Evolutionary conservation across 192 early-diverging fungal species (phyloP), one percentile per base, ranked within the genome.

Genomic region (Linnemannia exigua): DNA sequence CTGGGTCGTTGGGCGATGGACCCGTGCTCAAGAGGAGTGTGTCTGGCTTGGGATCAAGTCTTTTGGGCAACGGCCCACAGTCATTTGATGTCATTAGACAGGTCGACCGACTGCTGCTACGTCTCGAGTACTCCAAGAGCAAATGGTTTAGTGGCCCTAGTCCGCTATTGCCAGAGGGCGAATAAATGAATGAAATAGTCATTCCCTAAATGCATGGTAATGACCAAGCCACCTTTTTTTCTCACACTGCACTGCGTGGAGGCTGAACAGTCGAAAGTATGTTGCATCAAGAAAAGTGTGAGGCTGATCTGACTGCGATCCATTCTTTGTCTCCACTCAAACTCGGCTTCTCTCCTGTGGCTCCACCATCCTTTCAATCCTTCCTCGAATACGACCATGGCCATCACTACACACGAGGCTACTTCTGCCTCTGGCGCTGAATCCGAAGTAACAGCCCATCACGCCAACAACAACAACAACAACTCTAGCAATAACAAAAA

Each of bases 51-150:
- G 79, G 84, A 14, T 80, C 78, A 47, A 80, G 78, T 77, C 48
- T 86, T 36, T 44, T 86, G 35, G 78, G 84, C 9, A 80, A 79
- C 38, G 66, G 84, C 0, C 52, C 77, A 3, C 63, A 52, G 38
- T 72, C 84, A 0, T 86, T 80, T 52, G 79, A 75, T 20, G 70
- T 80, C 35, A 75, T 79, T 17, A 41, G 78, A 0, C 84, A 86
- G 58, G 54, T 86, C 20, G 84, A 86, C 61, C 84, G 80, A 31
- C 75, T 86, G 44, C 50, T 86, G 1, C 44, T 86, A 16, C 37
- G 84, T 22, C 75, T 86, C 0, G 84, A 86, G 70, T 86, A 76
- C 38, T 86, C 75, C 31, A 86, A 86, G 66, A 72, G 74, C n/a
- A 71, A 76, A 25, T 79, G 84, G 75, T 86, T 86, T 20, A 72